These are phyloP conservation scores for Omphalotus guepiniiformis DNA, from an alignment of 768 basidiomycete species.

Conservation along the genomic window DNA sequence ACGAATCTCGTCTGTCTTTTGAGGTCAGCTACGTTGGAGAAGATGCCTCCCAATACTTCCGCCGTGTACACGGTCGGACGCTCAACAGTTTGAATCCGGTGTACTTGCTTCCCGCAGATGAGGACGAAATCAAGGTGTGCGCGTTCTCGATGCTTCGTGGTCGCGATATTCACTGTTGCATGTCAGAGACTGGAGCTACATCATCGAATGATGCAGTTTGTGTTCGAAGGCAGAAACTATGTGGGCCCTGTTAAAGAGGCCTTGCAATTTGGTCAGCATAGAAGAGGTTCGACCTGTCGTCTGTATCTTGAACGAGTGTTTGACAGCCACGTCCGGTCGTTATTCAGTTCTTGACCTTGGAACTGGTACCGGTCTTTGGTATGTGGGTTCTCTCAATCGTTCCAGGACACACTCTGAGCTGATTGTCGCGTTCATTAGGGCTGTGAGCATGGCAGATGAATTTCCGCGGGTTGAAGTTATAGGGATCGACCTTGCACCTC, in stretches of 20 bases:
- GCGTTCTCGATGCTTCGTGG: background rate
- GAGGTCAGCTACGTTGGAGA: constrained; percentile 33
- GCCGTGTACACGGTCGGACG: constrained; percentile 44
- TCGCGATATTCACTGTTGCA: constrained; percentile 4
- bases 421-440: constrained; percentile 35
- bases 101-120: constrained; percentile 65
- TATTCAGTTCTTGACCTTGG: constrained; percentile 60
- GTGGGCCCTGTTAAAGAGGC: constrained; percentile 60
- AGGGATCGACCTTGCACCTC: constrained; percentile 68
- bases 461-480: constrained; percentile 64
- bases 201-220: constrained; percentile 64
- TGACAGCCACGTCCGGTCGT: constrained; percentile 15
- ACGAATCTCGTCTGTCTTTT: constrained; percentile 15
- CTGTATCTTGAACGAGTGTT: constrained; percentile 3
- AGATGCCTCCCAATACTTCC: constrained; percentile 52
- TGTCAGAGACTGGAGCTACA: constrained; percentile 56
- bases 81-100: constrained; percentile 51
- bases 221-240: constrained; percentile 60
- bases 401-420: background rate
- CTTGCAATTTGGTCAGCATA: constrained; percentile 46
- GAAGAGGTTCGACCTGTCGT: constrained; percentile 30
- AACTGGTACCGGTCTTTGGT: constrained; percentile 65
- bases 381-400: constrained; percentile 14
- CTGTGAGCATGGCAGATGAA: constrained; percentile 70
- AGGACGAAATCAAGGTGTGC: constrained; percentile 58